These are phyloP conservation scores for Carallia brachiata DNA, from an alignment of 345 rosid genomes.

Conservation along the genomic window DNA sequence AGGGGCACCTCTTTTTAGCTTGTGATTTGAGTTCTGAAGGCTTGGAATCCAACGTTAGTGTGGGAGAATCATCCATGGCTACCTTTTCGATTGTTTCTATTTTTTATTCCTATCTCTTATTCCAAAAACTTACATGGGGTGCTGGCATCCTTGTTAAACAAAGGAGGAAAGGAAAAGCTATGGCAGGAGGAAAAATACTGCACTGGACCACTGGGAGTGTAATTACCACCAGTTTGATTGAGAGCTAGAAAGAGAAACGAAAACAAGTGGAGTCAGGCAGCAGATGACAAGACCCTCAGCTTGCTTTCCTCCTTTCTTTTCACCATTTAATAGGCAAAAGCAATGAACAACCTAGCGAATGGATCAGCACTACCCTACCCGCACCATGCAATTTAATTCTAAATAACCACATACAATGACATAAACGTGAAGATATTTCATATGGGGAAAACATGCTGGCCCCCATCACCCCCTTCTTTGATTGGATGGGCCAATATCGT, in stretches of 20 bases:
- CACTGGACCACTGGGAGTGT: not conserved
- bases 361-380: slow-evolving; percentile 29
- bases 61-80: slow-evolving; percentile 39
- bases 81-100: not conserved
- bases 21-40: slow-evolving; percentile 35
- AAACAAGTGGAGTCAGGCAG: slow-evolving; percentile 12
- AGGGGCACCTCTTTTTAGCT: slow-evolving; percentile 50
- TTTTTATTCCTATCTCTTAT: not conserved
- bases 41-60: slow-evolving; percentile 32
- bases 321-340: slow-evolving; percentile 39
- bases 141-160: not conserved
- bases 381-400: slow-evolving; percentile 36
- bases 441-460: slow-evolving; percentile 5
- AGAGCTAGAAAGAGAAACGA: slow-evolving; percentile 22
- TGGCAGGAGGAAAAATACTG: slow-evolving; percentile 15
- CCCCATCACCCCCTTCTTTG: slow-evolving; percentile 16
- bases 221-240: slow-evolving; percentile 12
- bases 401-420: slow-evolving; percentile 1
- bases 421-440: slow-evolving; percentile 25
- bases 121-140: not conserved
- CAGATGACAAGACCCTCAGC: slow-evolving; percentile 36
- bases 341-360: slow-evolving; percentile 14
- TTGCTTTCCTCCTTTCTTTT: slow-evolving; percentile 39
- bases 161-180: not conserved
- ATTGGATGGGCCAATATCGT: not conserved